Base-by-base conservation (phyloP, 805 yeast species). In the Teunomyces aglyptinius region DNA sequence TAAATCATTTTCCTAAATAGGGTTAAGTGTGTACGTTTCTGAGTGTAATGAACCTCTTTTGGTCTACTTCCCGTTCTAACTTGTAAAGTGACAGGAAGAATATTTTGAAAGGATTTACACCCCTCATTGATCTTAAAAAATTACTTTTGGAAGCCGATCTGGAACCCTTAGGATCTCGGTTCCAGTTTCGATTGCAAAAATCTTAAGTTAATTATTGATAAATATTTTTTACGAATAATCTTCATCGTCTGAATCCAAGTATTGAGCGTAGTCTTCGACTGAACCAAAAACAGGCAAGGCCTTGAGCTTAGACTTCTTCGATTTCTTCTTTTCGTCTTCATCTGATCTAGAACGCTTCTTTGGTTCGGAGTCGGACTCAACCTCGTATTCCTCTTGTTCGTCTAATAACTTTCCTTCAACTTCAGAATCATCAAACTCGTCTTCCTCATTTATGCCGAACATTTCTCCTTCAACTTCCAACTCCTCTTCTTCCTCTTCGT, bases 271-370 rank as follows among this genome's bases (percentile, higher is more conserved):
- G 50, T 87, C 96, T 35, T 87, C 96, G 7, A 83, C 96, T 39
- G 90, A 83, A 1, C 96, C 97, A 70, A 89, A 91, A 16, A 82
- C 75, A 18, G 97, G 97, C 49, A 91, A 71, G 40, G 77, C 81
- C 59, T 79, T 83, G 58, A 86, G 69, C 63, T 79, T 83, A 39
- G 73, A 67, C 60, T 74, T 81, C 71, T 78, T 82, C 15, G 74
- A 55, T 52, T 69, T 72, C 50, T 58, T 58, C 16, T 7, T 16
- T 19, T 49, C 65, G 36, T 69, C 67, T 47, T 65, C 58, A 20
- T 45, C 47, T 12, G 60, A 53, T 49, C 55, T 60, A 20, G 53
- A 49, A 45, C 60, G 59, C 45, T 53, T 64, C 47, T 43, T 57
- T 36, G 38, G 46, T 6, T 38, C 48, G 15, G 38, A 3, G 13